Evolutionary conservation across 2,329 filamentous ascomycete species (phyloP).

Genomic region (Talaromyces sp.): DNA sequence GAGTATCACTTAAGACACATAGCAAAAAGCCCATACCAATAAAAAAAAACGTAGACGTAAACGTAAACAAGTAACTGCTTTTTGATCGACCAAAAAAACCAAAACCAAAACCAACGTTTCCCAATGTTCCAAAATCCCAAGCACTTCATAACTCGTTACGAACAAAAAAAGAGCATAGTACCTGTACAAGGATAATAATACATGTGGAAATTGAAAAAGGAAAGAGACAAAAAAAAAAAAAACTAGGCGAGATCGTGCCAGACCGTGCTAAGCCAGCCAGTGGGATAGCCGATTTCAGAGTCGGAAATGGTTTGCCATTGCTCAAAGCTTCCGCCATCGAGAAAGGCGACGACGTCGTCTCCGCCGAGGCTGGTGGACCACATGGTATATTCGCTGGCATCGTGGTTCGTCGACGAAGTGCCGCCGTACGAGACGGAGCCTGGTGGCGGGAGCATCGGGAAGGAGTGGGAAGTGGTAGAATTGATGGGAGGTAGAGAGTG

Average conservation of each 20-base stretch:
- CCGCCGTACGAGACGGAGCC: conserved; percentile 15
- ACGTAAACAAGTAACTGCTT: background rate
- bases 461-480: conserved; percentile 23
- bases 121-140: background rate
- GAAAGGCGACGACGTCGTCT: conserved; percentile 32
- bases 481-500: conserved; percentile 36
- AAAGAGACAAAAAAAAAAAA: background rate
- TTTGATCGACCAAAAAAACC: conserved; percentile 1
- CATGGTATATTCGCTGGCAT: conserved; percentile 10
- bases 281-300: conserved; percentile 26
- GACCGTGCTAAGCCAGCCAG: conserved; percentile 32
- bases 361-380: conserved; percentile 31
- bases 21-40: background rate
- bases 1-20: background rate
- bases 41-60: background rate
- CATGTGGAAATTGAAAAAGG: background rate
- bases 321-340: conserved; percentile 30
- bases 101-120: background rate
- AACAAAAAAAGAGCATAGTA: background rate
- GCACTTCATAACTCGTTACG: background rate
- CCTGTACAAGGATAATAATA: conserved; percentile 2
- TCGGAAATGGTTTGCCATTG: conserved; percentile 22
- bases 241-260: conserved; percentile 22
- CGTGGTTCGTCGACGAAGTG: conserved; percentile 4
- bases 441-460: conserved; percentile 32